phyloP scores from a whole-genome alignment of 345 rosid genomes.

The Cochlearia excelsa region DNA sequence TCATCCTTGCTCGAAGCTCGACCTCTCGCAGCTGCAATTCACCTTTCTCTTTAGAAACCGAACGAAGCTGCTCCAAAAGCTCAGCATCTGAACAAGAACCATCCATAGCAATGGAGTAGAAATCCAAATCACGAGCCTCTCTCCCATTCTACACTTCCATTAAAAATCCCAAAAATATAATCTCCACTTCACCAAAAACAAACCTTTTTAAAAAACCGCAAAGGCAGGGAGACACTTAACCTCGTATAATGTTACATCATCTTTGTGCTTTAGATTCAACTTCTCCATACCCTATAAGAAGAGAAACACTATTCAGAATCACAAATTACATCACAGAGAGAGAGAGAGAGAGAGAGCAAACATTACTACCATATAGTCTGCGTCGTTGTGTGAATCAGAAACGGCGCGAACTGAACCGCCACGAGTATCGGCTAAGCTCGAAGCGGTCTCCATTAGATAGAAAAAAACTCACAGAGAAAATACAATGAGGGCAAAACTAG shows the following conservation, averaged over 20 bases:
- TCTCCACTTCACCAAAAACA: background rate
- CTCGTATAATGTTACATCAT: slow-evolving; percentile 82
- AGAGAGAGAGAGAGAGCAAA: background rate
- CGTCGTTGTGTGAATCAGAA: slow-evolving; percentile 62
- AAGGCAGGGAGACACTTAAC: slow-evolving; percentile 32
- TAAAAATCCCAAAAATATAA: slow-evolving; percentile 28
- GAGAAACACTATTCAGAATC: background rate
- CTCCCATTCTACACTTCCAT: slow-evolving; percentile 73
- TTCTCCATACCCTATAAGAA: slow-evolving; percentile 56
- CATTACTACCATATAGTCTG: slow-evolving; percentile 51
- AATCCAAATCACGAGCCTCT: slow-evolving; percentile 53
- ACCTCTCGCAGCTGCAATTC: slow-evolving; percentile 74
- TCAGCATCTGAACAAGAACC: slow-evolving; percentile 45
- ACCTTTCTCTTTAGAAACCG: slow-evolving; percentile 60
- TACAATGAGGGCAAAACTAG: slow-evolving; percentile 27
- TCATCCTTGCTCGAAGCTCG: slow-evolving; percentile 68
- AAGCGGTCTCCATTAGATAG: slow-evolving; percentile 68
- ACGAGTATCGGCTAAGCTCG: slow-evolving; percentile 59
- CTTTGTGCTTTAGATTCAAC: slow-evolving; percentile 57
- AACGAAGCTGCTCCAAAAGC: slow-evolving; percentile 61
- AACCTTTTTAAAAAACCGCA: background rate
- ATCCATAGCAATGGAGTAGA: slow-evolving; percentile 48
- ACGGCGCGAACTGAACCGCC: slow-evolving; percentile 79
- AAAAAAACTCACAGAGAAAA: slow-evolving; percentile 13
- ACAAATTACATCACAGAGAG: slow-evolving; percentile 24